Evolutionary conservation across 257 asterid species (phyloP).

Genomic region (Primulina eburnea): DNA sequence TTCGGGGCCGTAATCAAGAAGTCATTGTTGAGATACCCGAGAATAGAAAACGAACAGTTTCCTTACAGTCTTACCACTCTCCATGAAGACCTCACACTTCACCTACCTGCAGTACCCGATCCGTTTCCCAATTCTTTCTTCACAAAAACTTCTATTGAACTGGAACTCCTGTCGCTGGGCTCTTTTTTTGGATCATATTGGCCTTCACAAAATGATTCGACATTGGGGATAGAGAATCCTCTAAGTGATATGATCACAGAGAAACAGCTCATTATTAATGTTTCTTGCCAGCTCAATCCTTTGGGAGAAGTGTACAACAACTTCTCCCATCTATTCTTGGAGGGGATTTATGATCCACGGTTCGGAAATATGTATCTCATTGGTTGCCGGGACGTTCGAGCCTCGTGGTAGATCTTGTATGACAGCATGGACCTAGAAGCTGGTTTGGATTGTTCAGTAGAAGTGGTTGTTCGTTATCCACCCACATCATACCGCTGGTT

Average conservation of each 20-base stretch:
- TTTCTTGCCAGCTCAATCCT: constrained; percentile 65
- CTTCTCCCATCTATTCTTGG: constrained; percentile 53
- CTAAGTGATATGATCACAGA: constrained; percentile 33
- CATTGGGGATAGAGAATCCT: constrained; percentile 27
- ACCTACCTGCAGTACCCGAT: constrained; percentile 56
- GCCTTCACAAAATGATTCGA: constrained; percentile 34
- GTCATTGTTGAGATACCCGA: constrained; percentile 69
- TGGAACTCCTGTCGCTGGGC: constrained; percentile 76
- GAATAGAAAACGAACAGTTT: constrained; percentile 46
- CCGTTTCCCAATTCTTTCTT: constrained; percentile 40
- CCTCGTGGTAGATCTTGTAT: constrained; percentile 73
- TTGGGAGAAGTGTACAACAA: constrained; percentile 42
- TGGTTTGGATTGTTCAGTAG: constrained; percentile 72
- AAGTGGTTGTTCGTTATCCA: constrained; percentile 63
- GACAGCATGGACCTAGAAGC: constrained; percentile 80
- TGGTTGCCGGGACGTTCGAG: constrained; percentile 79
- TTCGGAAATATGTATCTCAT: constrained; percentile 81
- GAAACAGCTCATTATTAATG: constrained; percentile 64
- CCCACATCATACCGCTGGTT: constrained; percentile 72
- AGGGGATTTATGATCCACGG: constrained; percentile 68
- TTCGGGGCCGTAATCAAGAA: constrained; percentile 57
- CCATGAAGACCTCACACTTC: constrained; percentile 77
- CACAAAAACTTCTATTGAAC: constrained; percentile 40
- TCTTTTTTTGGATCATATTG: constrained; percentile 53
- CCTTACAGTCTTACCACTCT: constrained; percentile 54